Conservation (phyloP, 352 stramenopile species). For the Pythium scleroteichum region DNA sequence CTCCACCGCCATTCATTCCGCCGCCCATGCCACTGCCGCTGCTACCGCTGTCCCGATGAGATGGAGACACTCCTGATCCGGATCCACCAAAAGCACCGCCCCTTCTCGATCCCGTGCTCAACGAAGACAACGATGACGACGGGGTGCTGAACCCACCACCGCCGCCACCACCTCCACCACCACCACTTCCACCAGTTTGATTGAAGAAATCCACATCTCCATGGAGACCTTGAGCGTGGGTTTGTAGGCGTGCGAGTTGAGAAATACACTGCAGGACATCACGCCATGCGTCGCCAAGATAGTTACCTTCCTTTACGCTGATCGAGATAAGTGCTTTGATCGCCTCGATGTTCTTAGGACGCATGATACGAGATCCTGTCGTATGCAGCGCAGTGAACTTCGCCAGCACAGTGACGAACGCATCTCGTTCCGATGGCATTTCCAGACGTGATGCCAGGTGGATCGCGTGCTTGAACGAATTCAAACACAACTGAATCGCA, state of each 20-base stretch:
- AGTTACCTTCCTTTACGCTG: slow-evolving; percentile 96
- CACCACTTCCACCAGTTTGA: slow-evolving; percentile 34
- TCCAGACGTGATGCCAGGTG: slow-evolving; percentile 83
- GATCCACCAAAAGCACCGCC: slow-evolving; percentile 27
- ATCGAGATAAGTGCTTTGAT: slow-evolving; percentile 97
- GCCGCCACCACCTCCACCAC: slow-evolving; percentile 30
- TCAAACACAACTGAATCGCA: slow-evolving; percentile 93
- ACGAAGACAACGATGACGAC: slow-evolving; percentile 21
- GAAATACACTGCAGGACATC: slow-evolving; percentile 97
- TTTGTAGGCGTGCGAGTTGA: slow-evolving; percentile 96
- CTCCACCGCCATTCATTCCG: slow-evolving; percentile 36
- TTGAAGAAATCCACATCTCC: slow-evolving; percentile 85
- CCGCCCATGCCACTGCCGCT: slow-evolving; percentile 21
- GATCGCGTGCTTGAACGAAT: slow-evolving; percentile 95
- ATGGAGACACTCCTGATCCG: slow-evolving; percentile 45
- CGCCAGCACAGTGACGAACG: slow-evolving; percentile 95
- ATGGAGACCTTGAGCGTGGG: slow-evolving; percentile 92
- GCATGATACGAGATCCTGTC: slow-evolving; percentile 92
- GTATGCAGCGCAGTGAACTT: slow-evolving; percentile 96
- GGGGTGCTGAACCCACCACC: slow-evolving; percentile 17
- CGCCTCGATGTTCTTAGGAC: slow-evolving; percentile 97
- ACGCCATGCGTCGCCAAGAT: slow-evolving; percentile 96
- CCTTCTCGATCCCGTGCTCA: slow-evolving; percentile 17
- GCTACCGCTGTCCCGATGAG: slow-evolving; percentile 46
- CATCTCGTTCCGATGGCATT: slow-evolving; percentile 94